Evolutionary conservation across 1,284 basidiomycete genomes (phyloP), one percentile per base, ranked within the genome.

Genomic region (Chalciporus sp.): DNA sequence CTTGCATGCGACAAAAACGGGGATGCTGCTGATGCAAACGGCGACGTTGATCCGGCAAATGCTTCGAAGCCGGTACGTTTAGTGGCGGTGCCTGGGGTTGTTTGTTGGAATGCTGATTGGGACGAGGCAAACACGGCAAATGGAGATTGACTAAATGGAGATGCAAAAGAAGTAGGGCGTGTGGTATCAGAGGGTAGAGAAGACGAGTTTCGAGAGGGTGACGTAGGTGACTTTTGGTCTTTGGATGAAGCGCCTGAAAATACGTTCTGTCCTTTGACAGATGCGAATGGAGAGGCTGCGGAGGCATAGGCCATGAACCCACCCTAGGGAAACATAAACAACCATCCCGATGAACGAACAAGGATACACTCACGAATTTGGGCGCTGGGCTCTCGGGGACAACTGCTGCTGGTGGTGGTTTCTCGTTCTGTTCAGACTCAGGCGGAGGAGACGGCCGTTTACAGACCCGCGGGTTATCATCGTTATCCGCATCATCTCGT

Each of bases 291-390:
- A 0, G 88, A 90, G 52, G 73, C 79, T 8, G 81, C 74, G 1
- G 85, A 84, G 11, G 87, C 87, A 59, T 88, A 90, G 1, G 86
- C 84, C 80, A 86, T 84, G 67, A 90, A 90, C 28, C 88, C 88
- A 48, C 79, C 70, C 83, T 81, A 56, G 40, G 52, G 48, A 40
- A 35, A 14, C 23, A 56, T 59, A 50, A 58, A 51, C 23, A 49
- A 33, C 44, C 44, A 31, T 53, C 27, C 46, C 47, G 19, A 49
- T 7, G 42, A 49, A 23, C 47, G 47, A 42, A 28, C 39, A 37
- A 50, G 17, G 47, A 3, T 23, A 48, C 31, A 74, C 80, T 60
- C 60, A 85, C 84, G 44, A 76, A 61, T 70, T 82, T 83, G 10
- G 77, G 69, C 49, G 75, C 61, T 29, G 78, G 62, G 3, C 70